Evolutionary conservation across 768 basidiomycete genomes (phyloP).

Genomic region (Auriscalpium microsporum): DNA sequence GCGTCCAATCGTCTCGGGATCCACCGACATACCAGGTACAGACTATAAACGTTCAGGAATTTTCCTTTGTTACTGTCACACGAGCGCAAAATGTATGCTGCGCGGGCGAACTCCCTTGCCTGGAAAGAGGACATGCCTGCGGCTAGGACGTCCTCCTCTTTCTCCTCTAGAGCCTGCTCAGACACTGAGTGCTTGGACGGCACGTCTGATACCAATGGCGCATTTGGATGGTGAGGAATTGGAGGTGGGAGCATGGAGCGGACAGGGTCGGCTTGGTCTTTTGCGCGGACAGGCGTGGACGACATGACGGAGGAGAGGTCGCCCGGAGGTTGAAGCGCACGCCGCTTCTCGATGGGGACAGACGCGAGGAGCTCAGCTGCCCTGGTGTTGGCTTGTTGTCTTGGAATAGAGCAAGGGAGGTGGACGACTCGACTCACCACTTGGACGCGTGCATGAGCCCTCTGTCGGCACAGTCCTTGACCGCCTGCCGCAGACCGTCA

Average conservation of each 20-base stretch:
- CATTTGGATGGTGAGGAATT: slow-evolving; percentile 8
- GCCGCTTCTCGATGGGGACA: slow-evolving; percentile 41
- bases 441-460: slow-evolving; percentile 65
- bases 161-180: slow-evolving; percentile 32
- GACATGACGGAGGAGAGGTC: slow-evolving; percentile 37
- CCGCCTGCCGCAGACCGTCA: slow-evolving; percentile 49
- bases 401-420: background rate
- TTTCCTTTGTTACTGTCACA: slow-evolving; percentile 65
- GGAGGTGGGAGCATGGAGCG: slow-evolving; percentile 16
- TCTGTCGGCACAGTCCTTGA: slow-evolving; percentile 66
- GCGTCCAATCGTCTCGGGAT: slow-evolving; percentile 6
- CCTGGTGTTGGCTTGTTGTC: slow-evolving; percentile 33
- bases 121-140: slow-evolving; percentile 70
- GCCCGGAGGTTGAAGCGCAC: slow-evolving; percentile 20
- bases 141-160: slow-evolving; percentile 66
- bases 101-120: slow-evolving; percentile 69
- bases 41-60: slow-evolving; percentile 74
- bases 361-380: slow-evolving; percentile 68
- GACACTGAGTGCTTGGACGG: slow-evolving; percentile 1
- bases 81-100: slow-evolving; percentile 50
- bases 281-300: slow-evolving; percentile 48
- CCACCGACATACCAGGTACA: slow-evolving; percentile 64
- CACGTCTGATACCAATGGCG: slow-evolving; percentile 5
- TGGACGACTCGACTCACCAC: slow-evolving; percentile 42
- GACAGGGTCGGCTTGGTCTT: slow-evolving; percentile 3